phyloP scores from a whole-genome alignment of 495 filamentous ascomycete species.

The Hypoxylon perforatum region DNA sequence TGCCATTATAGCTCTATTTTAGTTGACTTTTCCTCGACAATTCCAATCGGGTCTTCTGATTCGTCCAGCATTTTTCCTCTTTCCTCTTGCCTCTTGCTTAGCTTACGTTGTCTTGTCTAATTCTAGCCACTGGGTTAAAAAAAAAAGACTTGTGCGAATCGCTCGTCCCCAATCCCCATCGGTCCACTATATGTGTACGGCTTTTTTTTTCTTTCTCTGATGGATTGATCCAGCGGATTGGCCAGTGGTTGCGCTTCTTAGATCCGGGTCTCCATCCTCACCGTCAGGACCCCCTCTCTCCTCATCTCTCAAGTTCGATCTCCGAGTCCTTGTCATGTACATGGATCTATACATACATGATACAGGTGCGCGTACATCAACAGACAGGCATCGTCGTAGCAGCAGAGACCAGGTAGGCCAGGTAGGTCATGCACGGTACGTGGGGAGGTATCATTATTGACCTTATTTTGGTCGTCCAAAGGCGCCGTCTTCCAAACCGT shows the following conservation, averaged over 20 bases:
- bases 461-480: slow-evolving; percentile 45
- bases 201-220: slow-evolving; percentile 17
- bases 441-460: slow-evolving; percentile 51
- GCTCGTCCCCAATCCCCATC: slow-evolving; percentile 36
- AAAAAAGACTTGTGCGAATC: slow-evolving; percentile 33
- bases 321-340: slow-evolving; percentile 53
- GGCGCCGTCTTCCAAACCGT: slow-evolving; percentile 42
- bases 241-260: slow-evolving; percentile 29
- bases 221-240: slow-evolving; percentile 34
- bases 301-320: slow-evolving; percentile 46
- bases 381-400: slow-evolving; percentile 44
- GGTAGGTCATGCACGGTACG: slow-evolving; percentile 46
- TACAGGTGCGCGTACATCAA: slow-evolving; percentile 42
- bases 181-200: slow-evolving; percentile 31
- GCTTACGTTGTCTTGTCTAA: slow-evolving; percentile 36
- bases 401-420: slow-evolving; percentile 47
- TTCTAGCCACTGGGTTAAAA: too few relatives aligned
- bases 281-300: slow-evolving; percentile 33
- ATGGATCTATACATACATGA: slow-evolving; percentile 47
- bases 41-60: slow-evolving; percentile 18
- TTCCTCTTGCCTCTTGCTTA: not conserved
- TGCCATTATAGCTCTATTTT: slow-evolving; percentile 33
- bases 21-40: slow-evolving; percentile 24
- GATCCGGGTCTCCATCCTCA: slow-evolving; percentile 44
- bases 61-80: slow-evolving; percentile 22